A percentile compares a stretch with the other conserved stretches of the same genome.
phyloP scores from a whole-genome alignment of 2,329 filamentous ascomycete genomes.

The Paraconiothyrium sp. region DNA sequence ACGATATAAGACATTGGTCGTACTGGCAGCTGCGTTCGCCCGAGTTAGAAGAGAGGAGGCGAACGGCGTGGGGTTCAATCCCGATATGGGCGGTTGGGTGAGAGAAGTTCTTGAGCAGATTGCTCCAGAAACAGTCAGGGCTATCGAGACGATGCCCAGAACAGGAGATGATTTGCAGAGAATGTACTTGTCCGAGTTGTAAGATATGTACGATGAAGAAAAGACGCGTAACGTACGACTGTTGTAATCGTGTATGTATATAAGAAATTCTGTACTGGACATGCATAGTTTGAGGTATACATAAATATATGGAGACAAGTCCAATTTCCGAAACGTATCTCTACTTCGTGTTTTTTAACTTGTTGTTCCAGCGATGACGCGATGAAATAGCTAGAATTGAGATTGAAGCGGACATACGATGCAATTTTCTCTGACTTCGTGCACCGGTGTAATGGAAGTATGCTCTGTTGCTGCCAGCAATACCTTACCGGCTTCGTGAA shows the following conservation, averaged over 20 bases:
- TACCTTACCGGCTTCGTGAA: too few species aligned
- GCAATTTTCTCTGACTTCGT: too few species aligned
- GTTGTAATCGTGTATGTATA: conserved; percentile 1
- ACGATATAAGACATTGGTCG: conserved; percentile 55
- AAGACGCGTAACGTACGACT: not conserved
- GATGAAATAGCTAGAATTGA: not conserved
- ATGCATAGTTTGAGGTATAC: not conserved
- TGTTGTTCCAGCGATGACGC: too few species aligned
- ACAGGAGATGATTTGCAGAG: conserved; percentile 45
- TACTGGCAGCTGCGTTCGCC: conserved; percentile 51
- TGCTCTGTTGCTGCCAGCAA: too few species aligned
- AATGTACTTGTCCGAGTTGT: conserved; percentile 29
- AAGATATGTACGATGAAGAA: conserved; percentile 17
- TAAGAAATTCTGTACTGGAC: not conserved
- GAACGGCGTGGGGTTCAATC: conserved; percentile 37
- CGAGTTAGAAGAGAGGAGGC: conserved; percentile 48
- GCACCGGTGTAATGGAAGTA: too few species aligned
- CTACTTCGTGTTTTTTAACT: not conserved
- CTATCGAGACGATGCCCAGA: conserved; percentile 57
- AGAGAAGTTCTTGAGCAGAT: conserved; percentile 42
- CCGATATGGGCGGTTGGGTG: conserved; percentile 29
- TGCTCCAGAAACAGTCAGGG: conserved; percentile 52
- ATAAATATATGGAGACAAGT: not conserved
- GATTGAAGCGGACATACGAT: not conserved
- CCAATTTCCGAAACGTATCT: not conserved